phyloP scores from a whole-genome alignment of 192 early-diverging fungal species.

The Thoreauomyces humboldtii region DNA sequence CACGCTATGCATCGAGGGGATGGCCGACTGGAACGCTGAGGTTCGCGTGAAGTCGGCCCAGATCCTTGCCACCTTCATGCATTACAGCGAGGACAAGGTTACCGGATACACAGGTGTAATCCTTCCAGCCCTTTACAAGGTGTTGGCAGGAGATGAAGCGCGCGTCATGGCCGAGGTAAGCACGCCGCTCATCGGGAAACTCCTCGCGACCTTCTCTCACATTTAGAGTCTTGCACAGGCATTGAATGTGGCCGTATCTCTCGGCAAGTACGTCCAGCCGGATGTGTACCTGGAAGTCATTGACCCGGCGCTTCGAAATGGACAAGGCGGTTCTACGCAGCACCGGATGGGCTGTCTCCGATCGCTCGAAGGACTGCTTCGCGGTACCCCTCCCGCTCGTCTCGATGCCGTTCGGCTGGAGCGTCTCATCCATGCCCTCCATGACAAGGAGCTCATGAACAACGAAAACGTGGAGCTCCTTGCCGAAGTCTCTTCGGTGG shows the following conservation, averaged over 20 bases:
- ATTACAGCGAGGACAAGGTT: slow-evolving; percentile 43
- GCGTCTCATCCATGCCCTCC: slow-evolving; percentile 23
- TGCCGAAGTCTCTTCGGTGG: slow-evolving; percentile 33
- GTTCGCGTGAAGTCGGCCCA: slow-evolving; percentile 36
- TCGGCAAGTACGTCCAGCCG: slow-evolving; percentile 49
- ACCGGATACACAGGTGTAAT: slow-evolving; percentile 52
- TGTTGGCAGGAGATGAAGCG: slow-evolving; percentile 46
- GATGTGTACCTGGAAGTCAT: slow-evolving; percentile 38
- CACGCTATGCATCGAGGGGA: slow-evolving; percentile 32
- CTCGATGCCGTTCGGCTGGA: slow-evolving; percentile 2
- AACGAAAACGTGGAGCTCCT: slow-evolving; percentile 44
- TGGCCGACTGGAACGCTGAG: slow-evolving; percentile 52
- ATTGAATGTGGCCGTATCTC: slow-evolving; percentile 25
- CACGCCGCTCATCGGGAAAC: too few species aligned
- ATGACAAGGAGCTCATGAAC: slow-evolving; percentile 38
- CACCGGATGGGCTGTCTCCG: slow-evolving; percentile 46
- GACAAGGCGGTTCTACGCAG: slow-evolving; percentile 30
- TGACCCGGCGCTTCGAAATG: slow-evolving; percentile 31
- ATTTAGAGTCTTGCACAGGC: too few species aligned
- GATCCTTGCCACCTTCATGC: slow-evolving; percentile 42
- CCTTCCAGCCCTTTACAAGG: slow-evolving; percentile 44
- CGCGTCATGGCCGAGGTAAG: slow-evolving; percentile 41
- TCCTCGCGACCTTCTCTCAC: too few species aligned
- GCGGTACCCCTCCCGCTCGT: slow-evolving; percentile 29
- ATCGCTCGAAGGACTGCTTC: slow-evolving; percentile 32